Evolutionary conservation across 345 rosid species (phyloP), one percentile per base, ranked within the genome.

Genomic region (Acer campestre): DNA sequence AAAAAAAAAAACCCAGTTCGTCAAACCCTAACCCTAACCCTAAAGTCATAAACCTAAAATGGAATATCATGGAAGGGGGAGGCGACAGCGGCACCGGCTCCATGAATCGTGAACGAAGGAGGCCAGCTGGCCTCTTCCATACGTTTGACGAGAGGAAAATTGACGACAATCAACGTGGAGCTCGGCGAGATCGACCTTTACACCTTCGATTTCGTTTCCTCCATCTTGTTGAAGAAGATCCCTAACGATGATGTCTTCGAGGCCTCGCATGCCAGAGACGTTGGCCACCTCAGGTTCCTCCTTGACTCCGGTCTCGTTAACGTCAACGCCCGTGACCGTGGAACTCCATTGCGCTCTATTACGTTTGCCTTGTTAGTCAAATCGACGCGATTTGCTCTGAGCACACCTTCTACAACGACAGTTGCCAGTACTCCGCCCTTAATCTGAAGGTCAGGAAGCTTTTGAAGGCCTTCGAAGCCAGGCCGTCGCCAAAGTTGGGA

Each of bases 291-390:
- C 76, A 81, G 85, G 20, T 88, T 85, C 85, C 88, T 93, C 18
- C 85, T 95, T 13, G 97, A 93, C 59, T 83, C 90, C 3, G 95
- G 99, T 18, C 85, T 95, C 44, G 86, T 95, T 40, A 94, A 95
- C 80, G 94, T 96, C 22, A 96, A 96, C 88, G 98, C 90, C 3
- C 92, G 97, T 48, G 99, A 96, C 86, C 96, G 80, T 96, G 98
- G 98, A 98, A 94, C 79, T 92, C 98, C 51, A 97, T 94, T 14
- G 97, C 98, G 18, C 87, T 92, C 11, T 96, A 96, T 75, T 96
- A 96, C 56, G 92, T 97, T 2, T 96, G 97, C 81, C 91, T 96
- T 49, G 91, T 93, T 1, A 98, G 98, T 11, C 99, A 94, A 71
- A 84, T 93, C 38, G 97, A 93, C 69, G 97, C 95, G 44, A 94